phyloP scores from a whole-genome alignment of 1,284 basidiomycete genomes.

The Rhodotorula sp. region DNA sequence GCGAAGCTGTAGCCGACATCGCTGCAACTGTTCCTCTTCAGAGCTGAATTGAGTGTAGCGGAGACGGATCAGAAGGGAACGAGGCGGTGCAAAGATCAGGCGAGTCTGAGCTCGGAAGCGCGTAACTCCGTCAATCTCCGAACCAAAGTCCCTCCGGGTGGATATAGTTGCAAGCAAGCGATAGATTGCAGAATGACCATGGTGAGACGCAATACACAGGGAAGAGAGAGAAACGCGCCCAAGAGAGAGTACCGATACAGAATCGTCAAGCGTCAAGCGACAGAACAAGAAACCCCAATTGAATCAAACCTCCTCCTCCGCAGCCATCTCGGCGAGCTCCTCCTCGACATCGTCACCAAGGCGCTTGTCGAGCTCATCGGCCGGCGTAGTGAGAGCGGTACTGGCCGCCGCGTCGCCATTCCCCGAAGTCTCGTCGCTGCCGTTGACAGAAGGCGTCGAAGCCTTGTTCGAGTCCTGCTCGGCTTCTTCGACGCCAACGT shows the following conservation, averaged over 20 bases:
- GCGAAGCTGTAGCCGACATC: conserved; percentile 11
- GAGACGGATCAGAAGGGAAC: background rate
- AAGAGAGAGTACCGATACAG: background rate
- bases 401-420: background rate
- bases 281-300: too few species aligned
- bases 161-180: background rate
- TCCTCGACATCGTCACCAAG: conserved; percentile 4
- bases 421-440: background rate
- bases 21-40: too few species aligned
- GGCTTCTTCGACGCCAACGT: too few species aligned
- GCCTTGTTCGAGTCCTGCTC: too few species aligned
- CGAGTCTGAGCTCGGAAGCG: background rate
- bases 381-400: conserved; percentile 11
- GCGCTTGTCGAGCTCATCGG: background rate
- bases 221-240: background rate
- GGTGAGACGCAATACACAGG: background rate
- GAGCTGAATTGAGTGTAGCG: background rate
- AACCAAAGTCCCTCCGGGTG: background rate
- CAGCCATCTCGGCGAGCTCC: background rate
- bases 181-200: background rate
- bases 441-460: background rate
- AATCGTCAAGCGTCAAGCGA: too few species aligned
- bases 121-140: background rate
- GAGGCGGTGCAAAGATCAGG: background rate
- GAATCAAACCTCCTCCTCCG: background rate